phyloP scores from a whole-genome alignment of 768 basidiomycete genomes.

The Amanita exitialis region DNA sequence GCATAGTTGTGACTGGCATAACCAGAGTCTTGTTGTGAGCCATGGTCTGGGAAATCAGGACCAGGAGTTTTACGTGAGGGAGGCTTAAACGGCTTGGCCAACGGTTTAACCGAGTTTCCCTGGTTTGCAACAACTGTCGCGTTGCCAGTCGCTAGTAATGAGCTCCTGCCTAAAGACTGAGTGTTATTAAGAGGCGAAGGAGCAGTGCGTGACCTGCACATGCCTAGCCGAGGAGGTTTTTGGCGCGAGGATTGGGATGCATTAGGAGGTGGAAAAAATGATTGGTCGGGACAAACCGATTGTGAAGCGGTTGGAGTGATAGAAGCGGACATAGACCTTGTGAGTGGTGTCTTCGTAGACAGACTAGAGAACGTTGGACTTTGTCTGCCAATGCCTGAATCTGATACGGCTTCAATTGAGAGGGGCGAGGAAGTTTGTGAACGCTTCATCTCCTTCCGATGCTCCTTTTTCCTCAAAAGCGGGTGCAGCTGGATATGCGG shows the following conservation, averaged over 20 bases:
- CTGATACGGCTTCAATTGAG: background rate
- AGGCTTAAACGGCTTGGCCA: slow-evolving; percentile 1
- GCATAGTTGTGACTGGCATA: background rate
- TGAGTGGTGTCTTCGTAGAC: background rate
- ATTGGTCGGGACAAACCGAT: background rate
- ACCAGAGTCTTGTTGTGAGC: background rate
- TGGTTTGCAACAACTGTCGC: background rate
- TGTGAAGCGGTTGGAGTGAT: background rate
- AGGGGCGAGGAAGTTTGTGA: background rate
- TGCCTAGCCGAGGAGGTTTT: background rate
- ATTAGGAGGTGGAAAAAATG: background rate
- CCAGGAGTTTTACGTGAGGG: background rate
- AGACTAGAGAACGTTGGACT: background rate
- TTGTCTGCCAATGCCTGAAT: background rate
- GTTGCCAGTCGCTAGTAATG: background rate
- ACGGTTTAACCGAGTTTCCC: background rate
- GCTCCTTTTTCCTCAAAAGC: slow-evolving; percentile 2
- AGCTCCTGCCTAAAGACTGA: background rate
- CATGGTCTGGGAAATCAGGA: background rate
- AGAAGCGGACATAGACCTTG: background rate
- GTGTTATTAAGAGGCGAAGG: background rate
- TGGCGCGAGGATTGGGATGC: background rate
- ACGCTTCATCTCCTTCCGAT: background rate
- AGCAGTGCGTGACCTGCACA: slow-evolving; percentile 2
- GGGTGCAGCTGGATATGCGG: slow-evolving; percentile 1